These are phyloP conservation scores for Apophysomyces elegans DNA, from an alignment of 371 early-diverging fungal species.

Conservation along the genomic window DNA sequence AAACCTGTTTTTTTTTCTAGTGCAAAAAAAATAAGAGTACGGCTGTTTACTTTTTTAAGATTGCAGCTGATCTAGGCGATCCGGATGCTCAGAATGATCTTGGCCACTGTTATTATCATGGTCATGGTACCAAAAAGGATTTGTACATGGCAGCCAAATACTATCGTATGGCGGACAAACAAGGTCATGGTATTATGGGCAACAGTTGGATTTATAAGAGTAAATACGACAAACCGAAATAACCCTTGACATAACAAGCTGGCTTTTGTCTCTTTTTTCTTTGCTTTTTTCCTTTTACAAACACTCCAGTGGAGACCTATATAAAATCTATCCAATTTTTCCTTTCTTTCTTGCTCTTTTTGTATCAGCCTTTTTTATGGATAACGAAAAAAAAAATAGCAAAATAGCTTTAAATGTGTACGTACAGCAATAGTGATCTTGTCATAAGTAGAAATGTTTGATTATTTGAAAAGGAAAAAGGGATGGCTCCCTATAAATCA, in stretches of 20 bases:
- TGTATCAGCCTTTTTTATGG: too few species aligned
- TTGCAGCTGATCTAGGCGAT: constrained; percentile 88
- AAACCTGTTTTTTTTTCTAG: constrained; percentile 12
- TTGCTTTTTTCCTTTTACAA: neutral
- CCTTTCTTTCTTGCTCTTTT: too few species aligned
- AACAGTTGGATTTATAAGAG: constrained; percentile 80
- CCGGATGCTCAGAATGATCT: constrained; percentile 85
- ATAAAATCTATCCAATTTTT: too few species aligned
- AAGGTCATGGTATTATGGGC: constrained; percentile 81
- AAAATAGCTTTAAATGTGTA: too few species aligned
- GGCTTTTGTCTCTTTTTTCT: neutral
- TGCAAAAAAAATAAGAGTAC: constrained; percentile 72
- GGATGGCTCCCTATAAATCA: too few species aligned
- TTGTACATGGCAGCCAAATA: constrained; percentile 81
- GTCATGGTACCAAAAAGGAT: constrained; percentile 82
- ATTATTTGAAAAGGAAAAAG: too few species aligned
- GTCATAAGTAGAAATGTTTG: too few species aligned
- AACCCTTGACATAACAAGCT: neutral
- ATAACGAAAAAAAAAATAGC: too few species aligned
- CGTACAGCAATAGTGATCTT: too few species aligned
- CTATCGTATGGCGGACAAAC: constrained; percentile 82
- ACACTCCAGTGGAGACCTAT: too few species aligned
- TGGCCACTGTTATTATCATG: constrained; percentile 76
- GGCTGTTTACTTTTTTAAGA: constrained; percentile 84
- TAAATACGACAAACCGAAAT: constrained; percentile 46